phyloP scores from a whole-genome alignment of 305 asterid species.

The Ruellia speciosa region DNA sequence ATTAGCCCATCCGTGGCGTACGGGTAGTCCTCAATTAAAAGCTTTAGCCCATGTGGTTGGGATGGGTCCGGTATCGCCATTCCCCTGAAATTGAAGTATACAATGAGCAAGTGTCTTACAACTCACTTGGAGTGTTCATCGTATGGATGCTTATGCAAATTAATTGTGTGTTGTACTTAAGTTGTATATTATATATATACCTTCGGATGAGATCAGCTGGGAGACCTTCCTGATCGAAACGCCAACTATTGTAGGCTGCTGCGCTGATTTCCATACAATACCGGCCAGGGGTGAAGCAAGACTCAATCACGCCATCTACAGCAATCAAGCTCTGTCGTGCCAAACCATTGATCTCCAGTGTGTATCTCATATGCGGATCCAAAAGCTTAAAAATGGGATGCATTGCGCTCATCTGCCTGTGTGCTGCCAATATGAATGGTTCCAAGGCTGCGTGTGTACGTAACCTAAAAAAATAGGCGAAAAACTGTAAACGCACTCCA shows the following conservation, averaged over 20 bases:
- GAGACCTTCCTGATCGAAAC: constrained; percentile 77
- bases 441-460: constrained; percentile 83
- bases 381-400: constrained; percentile 85
- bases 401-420: constrained; percentile 88
- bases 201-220: constrained; percentile 88
- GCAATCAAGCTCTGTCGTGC: constrained; percentile 70
- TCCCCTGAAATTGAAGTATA: constrained; percentile 42
- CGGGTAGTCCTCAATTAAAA: constrained; percentile 73
- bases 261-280: constrained; percentile 91
- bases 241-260: constrained; percentile 82
- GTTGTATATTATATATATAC: constrained; percentile 25
- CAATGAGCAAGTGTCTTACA: neutral
- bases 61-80: constrained; percentile 81
- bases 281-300: constrained; percentile 86
- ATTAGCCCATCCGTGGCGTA: constrained; percentile 83
- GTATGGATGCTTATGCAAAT: neutral
- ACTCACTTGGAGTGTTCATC: neutral
- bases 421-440: constrained; percentile 85
- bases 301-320: constrained; percentile 84
- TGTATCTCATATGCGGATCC: constrained; percentile 97
- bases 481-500: neutral
- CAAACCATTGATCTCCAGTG: constrained; percentile 76
- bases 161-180: no score
- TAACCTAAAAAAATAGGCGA: constrained; percentile 39
- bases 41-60: constrained; percentile 65